These are phyloP conservation scores for Acanthamoeba triangularis DNA, from an alignment of 208 protist genomes.

Conservation along the genomic window DNA sequence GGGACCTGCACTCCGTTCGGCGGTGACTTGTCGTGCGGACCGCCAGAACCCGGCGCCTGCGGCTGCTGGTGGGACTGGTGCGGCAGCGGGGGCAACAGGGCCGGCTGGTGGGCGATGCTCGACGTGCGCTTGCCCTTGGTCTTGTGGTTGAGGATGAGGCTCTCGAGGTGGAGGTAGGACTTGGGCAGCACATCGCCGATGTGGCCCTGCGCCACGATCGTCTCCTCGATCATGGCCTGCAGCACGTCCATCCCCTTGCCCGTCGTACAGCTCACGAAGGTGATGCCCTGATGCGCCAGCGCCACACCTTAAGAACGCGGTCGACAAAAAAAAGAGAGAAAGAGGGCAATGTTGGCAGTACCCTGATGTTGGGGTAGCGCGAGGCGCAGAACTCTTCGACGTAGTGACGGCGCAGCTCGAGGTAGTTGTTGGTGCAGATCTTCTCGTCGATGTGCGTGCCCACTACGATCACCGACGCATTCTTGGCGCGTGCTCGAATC, in stretches of 20 bases:
- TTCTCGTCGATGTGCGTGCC: conserved; percentile 62
- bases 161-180: conserved; percentile 71
- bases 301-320: not conserved
- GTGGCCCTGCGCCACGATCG: conserved; percentile 18
- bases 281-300: not conserved
- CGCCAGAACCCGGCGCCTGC: not conserved
- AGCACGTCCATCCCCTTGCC: conserved; percentile 53
- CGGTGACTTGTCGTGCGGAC: not conserved
- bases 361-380: not conserved
- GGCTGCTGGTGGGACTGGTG: not conserved
- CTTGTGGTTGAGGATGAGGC: conserved; percentile 31
- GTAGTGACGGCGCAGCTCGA: conserved; percentile 17
- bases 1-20: not conserved
- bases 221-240: conserved; percentile 2
- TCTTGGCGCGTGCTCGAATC: conserved; percentile 42
- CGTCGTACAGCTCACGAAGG: conserved; percentile 48
- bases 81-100: not conserved
- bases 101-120: not conserved
- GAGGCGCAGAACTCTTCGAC: conserved; percentile 32
- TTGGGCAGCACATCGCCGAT: conserved; percentile 39
- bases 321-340: not conserved
- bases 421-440: conserved; percentile 50
- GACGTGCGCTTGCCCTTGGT: not conserved
- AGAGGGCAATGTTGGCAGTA: not conserved
- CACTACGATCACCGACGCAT: conserved; percentile 59